These are phyloP conservation scores for Pichia gijzeniarum DNA, from an alignment of 805 yeast species.

Conservation along the genomic window DNA sequence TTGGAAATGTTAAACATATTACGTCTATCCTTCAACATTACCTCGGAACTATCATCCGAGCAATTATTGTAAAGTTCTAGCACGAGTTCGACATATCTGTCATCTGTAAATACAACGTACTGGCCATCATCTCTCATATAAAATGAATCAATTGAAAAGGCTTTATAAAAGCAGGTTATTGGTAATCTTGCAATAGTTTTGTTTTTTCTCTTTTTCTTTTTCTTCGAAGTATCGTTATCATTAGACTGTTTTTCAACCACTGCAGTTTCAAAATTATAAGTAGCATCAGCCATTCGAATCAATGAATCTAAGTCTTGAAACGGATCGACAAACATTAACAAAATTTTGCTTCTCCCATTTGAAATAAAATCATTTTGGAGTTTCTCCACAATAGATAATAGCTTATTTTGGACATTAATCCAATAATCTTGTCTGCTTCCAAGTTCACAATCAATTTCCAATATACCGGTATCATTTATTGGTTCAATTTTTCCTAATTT, in stretches of 20 bases:
- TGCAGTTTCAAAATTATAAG: slow-evolving; percentile 39
- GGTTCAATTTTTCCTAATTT: slow-evolving; percentile 37
- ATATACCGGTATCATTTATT: slow-evolving; percentile 13
- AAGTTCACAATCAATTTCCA: slow-evolving; percentile 18
- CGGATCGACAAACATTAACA: slow-evolving; percentile 45
- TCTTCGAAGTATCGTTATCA: slow-evolving; percentile 22
- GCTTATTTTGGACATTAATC: slow-evolving; percentile 30
- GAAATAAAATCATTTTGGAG: slow-evolving; percentile 40
- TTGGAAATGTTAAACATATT: slow-evolving; percentile 36
- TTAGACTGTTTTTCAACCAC: slow-evolving; percentile 19
- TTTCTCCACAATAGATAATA: slow-evolving; percentile 59
- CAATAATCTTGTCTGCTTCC: slow-evolving; percentile 16
- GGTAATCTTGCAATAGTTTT: slow-evolving; percentile 12
- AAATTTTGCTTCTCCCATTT: slow-evolving; percentile 11
- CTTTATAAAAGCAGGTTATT: slow-evolving; percentile 29
- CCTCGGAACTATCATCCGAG: slow-evolving; percentile 26
- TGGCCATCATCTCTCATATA: slow-evolving; percentile 31
- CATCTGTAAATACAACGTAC: slow-evolving; percentile 28
- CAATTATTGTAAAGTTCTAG: slow-evolving; percentile 54
- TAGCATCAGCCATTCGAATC: slow-evolving; percentile 40
- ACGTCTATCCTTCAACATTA: slow-evolving; percentile 23
- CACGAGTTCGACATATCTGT: slow-evolving; percentile 39
- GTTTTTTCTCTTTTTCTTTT: slow-evolving; percentile 20
- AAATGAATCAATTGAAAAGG: slow-evolving; percentile 35
- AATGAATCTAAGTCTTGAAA: slow-evolving; percentile 38